Conservation (phyloP, 306 rosid genomes). For the Cyamopsis tetragonoloba region DNA sequence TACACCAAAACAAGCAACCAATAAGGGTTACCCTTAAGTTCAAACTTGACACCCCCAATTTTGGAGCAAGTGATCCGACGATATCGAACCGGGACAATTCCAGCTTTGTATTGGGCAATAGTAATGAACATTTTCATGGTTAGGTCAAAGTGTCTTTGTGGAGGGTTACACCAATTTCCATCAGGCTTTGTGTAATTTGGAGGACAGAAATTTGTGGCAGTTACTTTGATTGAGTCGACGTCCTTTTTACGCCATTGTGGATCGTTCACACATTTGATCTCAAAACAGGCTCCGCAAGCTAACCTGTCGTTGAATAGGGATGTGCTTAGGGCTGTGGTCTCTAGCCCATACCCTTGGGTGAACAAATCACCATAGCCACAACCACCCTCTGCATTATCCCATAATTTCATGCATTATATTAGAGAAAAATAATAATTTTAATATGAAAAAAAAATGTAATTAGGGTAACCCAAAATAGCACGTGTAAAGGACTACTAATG, state of each 20-base stretch:
- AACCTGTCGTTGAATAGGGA: conserved; percentile 51
- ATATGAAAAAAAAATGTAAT: no score
- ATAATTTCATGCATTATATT: no score
- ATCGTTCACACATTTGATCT: conserved; percentile 41
- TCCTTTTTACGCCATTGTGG: conserved; percentile 44
- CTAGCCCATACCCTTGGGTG: conserved; percentile 69
- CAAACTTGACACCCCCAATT: conserved; percentile 47
- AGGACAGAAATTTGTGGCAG: conserved; percentile 66
- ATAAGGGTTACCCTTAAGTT: conserved; percentile 49
- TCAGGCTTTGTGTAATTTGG: conserved; percentile 30
- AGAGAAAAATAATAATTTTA: no score
- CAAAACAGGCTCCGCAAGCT: conserved; percentile 57
- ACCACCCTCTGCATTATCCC: conserved; percentile 58
- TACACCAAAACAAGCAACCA: conserved; percentile 37
- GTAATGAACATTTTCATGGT: conserved; percentile 54
- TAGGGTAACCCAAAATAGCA: no score
- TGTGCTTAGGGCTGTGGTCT: conserved; percentile 58
- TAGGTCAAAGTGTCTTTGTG: conserved; percentile 57
- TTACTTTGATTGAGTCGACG: conserved; percentile 42
- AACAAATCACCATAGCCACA: conserved; percentile 67
- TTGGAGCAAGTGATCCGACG: conserved; percentile 34
- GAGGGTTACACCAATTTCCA: conserved; percentile 72
- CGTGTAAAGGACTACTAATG: no score
- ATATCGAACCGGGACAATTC: conserved; percentile 50
- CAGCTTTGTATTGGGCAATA: conserved; percentile 42